Conservation (phyloP, 2,329 filamentous ascomycete genomes). For the Cladosporium phlei region DNA sequence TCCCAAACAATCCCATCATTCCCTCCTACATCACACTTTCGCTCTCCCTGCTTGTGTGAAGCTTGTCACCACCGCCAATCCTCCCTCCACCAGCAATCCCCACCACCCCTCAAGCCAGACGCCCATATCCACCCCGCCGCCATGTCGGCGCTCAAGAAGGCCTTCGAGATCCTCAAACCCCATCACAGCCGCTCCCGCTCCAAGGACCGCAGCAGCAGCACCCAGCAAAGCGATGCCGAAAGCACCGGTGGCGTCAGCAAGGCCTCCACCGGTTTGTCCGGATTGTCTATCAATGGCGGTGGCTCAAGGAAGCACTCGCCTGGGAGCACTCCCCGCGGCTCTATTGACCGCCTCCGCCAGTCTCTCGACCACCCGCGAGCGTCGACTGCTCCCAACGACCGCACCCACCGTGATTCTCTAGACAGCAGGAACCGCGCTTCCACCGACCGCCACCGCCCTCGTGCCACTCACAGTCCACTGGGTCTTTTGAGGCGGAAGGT, state of each 20-base stretch:
- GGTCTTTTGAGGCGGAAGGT: conserved; percentile 31
- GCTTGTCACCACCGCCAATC: neutral
- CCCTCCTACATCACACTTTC: conserved; percentile 5
- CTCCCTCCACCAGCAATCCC: too few species aligned
- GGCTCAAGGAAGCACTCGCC: conserved; percentile 12
- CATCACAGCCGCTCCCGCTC: conserved; percentile 18
- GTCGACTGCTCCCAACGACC: neutral
- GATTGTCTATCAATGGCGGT: conserved; percentile 21
- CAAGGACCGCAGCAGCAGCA: neutral
- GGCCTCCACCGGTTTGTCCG: conserved; percentile 21
- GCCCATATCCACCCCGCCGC: neutral
- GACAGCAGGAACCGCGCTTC: conserved; percentile 3
- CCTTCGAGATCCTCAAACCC: conserved; percentile 40
- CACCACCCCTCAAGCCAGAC: neutral
- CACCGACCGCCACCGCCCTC: conserved; percentile 19
- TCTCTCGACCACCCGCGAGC: conserved; percentile 10
- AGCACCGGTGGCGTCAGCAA: conserved; percentile 13
- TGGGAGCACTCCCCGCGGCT: conserved; percentile 8
- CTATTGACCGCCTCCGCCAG: conserved; percentile 15
- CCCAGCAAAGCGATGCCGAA: conserved; percentile 9
- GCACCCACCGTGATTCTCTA: neutral
- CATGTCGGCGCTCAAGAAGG: conserved; percentile 44
- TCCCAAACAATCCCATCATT: too few species aligned
- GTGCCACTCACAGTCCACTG: conserved; percentile 29
- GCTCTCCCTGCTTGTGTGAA: neutral